phyloP scores from a whole-genome alignment of 305 asterid genomes.

The Fraxinus albicans region DNA sequence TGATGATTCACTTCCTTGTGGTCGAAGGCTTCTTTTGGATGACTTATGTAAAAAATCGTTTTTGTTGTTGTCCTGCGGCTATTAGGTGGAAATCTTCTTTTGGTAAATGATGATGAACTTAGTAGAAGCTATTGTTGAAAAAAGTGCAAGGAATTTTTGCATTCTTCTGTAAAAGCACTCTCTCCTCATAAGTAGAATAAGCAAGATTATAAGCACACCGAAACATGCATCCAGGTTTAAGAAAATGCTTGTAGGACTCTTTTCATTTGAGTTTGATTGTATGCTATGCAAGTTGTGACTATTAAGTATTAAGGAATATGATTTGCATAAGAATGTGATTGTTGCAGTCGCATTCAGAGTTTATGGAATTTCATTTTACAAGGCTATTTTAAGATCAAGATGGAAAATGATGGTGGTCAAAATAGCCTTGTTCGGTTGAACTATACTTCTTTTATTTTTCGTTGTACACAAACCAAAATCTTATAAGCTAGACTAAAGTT shows the following conservation, averaged over 20 bases:
- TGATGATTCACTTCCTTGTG: constrained; percentile 3
- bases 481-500: neutral
- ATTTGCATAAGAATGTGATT: neutral
- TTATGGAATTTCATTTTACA: neutral
- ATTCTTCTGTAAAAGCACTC: neutral
- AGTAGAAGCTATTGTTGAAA: neutral
- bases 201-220: neutral
- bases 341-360: neutral
- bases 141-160: neutral
- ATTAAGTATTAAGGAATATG: neutral
- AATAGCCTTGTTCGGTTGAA: neutral
- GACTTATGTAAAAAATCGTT: constrained; percentile 1
- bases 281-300: neutral
- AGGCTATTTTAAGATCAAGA: neutral
- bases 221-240: neutral
- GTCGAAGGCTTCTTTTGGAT: neutral
- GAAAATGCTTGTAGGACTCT: neutral
- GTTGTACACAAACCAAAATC: neutral
- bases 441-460: neutral
- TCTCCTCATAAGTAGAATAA: neutral
- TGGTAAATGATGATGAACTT: neutral
- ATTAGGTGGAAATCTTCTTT: constrained; percentile 1
- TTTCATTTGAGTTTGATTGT: neutral
- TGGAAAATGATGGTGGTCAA: neutral
- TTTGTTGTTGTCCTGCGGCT: constrained; percentile 10